phyloP scores from a whole-genome alignment of 1,139 yeast species.

The Candida tetrigidarum region DNA sequence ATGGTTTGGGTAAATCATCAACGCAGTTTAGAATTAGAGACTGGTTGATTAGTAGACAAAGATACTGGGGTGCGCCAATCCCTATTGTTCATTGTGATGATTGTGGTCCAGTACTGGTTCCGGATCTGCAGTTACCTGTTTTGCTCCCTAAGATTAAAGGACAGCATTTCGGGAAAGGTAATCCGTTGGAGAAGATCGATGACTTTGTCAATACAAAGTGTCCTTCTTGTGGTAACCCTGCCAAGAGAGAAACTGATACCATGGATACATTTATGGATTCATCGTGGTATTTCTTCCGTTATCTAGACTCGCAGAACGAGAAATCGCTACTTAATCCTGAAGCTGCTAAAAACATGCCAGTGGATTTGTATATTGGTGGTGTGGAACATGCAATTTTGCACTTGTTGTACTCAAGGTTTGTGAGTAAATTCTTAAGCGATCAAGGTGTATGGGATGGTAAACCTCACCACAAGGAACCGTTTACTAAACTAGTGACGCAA shows the following conservation, averaged over 20 bases:
- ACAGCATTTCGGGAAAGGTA: constrained; percentile 55
- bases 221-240: constrained; percentile 72
- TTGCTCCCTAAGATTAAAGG: constrained; percentile 61
- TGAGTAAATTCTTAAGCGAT: constrained; percentile 74
- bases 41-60: constrained; percentile 92
- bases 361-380: constrained; percentile 92
- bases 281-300: constrained; percentile 94
- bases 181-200: constrained; percentile 68
- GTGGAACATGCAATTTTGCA: constrained; percentile 97
- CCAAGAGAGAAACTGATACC: constrained; percentile 92
- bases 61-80: constrained; percentile 99
- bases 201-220: constrained; percentile 78
- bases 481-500: constrained; percentile 79
- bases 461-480: constrained; percentile 70
- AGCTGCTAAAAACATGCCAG: constrained; percentile 70
- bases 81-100: constrained; percentile 85
- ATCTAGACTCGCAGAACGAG: constrained; percentile 70
- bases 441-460: constrained; percentile 56
- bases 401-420: constrained; percentile 80
- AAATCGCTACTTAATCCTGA: constrained; percentile 53
- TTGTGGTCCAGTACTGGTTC: constrained; percentile 93
- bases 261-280: constrained; percentile 99
- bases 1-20: constrained; percentile 47
- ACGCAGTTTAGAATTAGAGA: constrained; percentile 76
- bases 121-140: constrained; percentile 85